Evolutionary conservation across 2,329 filamentous ascomycete species (phyloP).

Genomic region (Aspergillus eucalypticola): DNA sequence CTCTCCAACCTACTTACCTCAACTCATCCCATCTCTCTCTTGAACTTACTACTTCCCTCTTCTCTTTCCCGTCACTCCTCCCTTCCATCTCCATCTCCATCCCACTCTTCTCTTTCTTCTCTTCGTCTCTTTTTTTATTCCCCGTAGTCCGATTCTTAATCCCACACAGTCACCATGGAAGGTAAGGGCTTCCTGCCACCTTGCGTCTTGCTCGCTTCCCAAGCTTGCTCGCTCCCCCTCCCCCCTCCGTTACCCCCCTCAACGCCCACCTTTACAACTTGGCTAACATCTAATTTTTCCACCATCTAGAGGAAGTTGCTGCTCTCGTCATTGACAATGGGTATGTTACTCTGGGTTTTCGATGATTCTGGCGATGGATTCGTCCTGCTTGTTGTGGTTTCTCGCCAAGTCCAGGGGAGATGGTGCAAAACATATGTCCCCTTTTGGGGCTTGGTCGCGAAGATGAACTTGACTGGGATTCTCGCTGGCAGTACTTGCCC

Average conservation of each 20-base stretch:
- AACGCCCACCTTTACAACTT: slow-evolving; percentile 14
- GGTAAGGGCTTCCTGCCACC: slow-evolving; percentile 55
- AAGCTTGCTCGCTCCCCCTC: slow-evolving; percentile 13
- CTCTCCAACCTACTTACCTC: slow-evolving; percentile 22
- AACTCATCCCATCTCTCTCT: slow-evolving; percentile 24
- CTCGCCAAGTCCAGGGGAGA: slow-evolving; percentile 6
- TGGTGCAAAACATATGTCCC: slow-evolving; percentile 10
- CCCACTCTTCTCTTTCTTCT: slow-evolving; percentile 35
- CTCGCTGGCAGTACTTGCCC: not conserved
- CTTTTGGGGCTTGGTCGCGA: slow-evolving; percentile 14
- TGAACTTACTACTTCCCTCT: slow-evolving; percentile 22
- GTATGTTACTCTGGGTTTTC: slow-evolving; percentile 64
- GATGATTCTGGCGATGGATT: slow-evolving; percentile 18
- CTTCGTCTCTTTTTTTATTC: slow-evolving; percentile 25
- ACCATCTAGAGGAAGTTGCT: slow-evolving; percentile 91
- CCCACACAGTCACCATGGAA: slow-evolving; percentile 58
- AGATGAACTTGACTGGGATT: not conserved
- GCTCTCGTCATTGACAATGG: slow-evolving; percentile 99
- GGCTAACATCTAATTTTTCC: slow-evolving; percentile 40
- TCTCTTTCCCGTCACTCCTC: slow-evolving; percentile 11
- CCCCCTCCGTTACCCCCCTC: slow-evolving; percentile 5
- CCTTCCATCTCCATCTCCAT: slow-evolving; percentile 37
- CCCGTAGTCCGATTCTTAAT: slow-evolving; percentile 34
- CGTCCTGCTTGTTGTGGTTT: slow-evolving; percentile 9
- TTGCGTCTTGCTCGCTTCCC: slow-evolving; percentile 19